Evolutionary conservation across 1,284 basidiomycete genomes (phyloP).

Genomic region (Coriolopsis trogii): DNA sequence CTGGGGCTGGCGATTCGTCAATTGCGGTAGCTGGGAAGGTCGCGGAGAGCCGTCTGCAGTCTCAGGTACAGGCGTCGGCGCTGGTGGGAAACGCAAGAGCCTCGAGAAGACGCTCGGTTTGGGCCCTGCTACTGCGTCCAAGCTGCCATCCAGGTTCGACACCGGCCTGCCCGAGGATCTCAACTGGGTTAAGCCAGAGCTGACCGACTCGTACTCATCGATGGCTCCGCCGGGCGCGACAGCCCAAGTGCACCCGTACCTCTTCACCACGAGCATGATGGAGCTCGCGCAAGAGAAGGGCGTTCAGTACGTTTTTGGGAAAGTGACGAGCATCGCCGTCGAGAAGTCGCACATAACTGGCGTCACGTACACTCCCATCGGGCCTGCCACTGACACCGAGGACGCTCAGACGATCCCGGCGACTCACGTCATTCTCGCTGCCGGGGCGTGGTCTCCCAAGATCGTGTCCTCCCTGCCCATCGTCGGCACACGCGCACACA

Average conservation of each 20-base stretch:
- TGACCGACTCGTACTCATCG: slow-evolving; percentile 61
- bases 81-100: slow-evolving; percentile 44
- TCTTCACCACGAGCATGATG: slow-evolving; percentile 80
- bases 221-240: slow-evolving; percentile 66
- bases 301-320: slow-evolving; percentile 45
- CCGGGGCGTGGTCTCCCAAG: slow-evolving; percentile 86
- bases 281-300: slow-evolving; percentile 63
- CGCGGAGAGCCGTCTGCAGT: slow-evolving; percentile 41
- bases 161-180: slow-evolving; percentile 62
- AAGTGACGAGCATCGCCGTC: slow-evolving; percentile 46
- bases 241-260: slow-evolving; percentile 82
- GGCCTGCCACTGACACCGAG: slow-evolving; percentile 32
- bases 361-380: slow-evolving; percentile 47
- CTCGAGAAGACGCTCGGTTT: slow-evolving; percentile 60
- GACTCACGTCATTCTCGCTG: slow-evolving; percentile 73
- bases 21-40: slow-evolving; percentile 70
- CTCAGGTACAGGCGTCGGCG: slow-evolving; percentile 32
- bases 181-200: slow-evolving; percentile 60
- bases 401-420: slow-evolving; percentile 46
- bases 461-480: slow-evolving; percentile 58
- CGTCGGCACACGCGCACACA: slow-evolving; percentile 64
- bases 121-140: slow-evolving; percentile 28
- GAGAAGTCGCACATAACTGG: slow-evolving; percentile 46
- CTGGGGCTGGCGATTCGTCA: slow-evolving; percentile 83
- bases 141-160: slow-evolving; percentile 26